phyloP scores from a whole-genome alignment of 768 basidiomycete species.

The Mrakia gelida region DNA sequence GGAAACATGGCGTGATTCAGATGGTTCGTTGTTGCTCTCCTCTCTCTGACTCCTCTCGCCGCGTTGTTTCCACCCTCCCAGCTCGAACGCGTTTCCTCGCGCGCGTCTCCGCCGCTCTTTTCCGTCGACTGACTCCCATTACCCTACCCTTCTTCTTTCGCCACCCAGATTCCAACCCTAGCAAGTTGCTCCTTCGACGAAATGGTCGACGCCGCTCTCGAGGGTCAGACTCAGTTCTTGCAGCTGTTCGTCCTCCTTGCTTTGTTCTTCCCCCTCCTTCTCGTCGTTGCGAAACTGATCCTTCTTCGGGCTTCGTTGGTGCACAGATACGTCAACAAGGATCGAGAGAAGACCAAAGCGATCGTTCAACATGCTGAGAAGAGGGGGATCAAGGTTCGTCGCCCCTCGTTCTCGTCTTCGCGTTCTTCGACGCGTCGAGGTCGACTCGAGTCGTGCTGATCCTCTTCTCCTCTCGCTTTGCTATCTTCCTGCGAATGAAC shows the following conservation, averaged over 20 bases:
- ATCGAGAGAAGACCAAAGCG: constrained; percentile 28
- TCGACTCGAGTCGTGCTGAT: neutral
- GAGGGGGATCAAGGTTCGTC: constrained; percentile 75
- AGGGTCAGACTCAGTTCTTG: constrained; percentile 41
- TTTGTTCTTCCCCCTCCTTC: too few species aligned
- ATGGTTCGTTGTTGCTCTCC: constrained; percentile 56
- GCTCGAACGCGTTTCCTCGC: too few species aligned
- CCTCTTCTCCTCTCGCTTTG: neutral
- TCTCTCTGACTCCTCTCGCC: neutral
- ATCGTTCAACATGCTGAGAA: constrained; percentile 58
- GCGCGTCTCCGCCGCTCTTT: neutral
- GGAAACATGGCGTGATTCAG: constrained; percentile 65
- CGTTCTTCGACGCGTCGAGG: neutral
- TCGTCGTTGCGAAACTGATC: neutral
- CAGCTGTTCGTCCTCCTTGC: constrained; percentile 38
- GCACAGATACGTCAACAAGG: constrained; percentile 16
- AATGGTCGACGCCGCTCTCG: constrained; percentile 40
- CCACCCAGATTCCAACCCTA: constrained; percentile 39
- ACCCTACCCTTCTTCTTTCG: too few species aligned
- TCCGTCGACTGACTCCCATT: too few species aligned
- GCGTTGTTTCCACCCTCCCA: constrained; percentile 38
- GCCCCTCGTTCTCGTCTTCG: neutral
- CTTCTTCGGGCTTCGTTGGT: too few species aligned
- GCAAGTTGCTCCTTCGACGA: constrained; percentile 46
- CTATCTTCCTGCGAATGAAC: neutral